Evolutionary conservation across 768 basidiomycete species (phyloP), one percentile per base, ranked within the genome.

Genomic region (Suillus weaverae): DNA sequence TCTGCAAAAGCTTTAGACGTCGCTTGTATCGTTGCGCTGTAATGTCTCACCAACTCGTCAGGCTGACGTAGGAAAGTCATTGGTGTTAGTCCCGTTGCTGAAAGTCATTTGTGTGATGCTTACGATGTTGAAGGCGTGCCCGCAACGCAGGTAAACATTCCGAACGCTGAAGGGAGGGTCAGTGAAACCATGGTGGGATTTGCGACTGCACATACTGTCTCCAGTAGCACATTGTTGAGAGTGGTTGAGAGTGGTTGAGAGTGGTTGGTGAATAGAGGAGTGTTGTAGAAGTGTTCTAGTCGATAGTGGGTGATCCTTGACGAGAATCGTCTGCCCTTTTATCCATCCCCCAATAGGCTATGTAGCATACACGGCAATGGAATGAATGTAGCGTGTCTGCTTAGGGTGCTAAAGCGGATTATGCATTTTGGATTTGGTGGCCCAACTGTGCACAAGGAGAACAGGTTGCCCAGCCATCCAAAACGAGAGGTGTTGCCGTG

Each of bases 141-240:
- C 80, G 64, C 86, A 88, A 26, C 74, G 76, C 57, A 74, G 64
- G 76, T 83, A 87, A 48, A 81, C 69, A 67, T 83, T 80, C 71
- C 81, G 79, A 22, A 86, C 82, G 36, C 82, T 83, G 41, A 55
- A 38, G 46, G 50, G 63, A 39, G 66, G 46, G 60, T 41, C 54
- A 59, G 39, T 33, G 32, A 14, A 6, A 14, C 18, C 13, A n/a
- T 26, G 14, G 8, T 22, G 11, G 43, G 38, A 33, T n/a, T 22
- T 6, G 10, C 8, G 18, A 20, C 8, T 62, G 26, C 5, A 80
- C 84, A 74, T 69, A 87, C 86, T 81, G 84, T 77, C 86, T 83
- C 71, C 76, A 80, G 70, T 78, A 79, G 74, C 86, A 87, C 86
- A 87, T 86, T 18, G 39, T 74, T 54, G 44, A 43, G 13, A 64